phyloP scores from a whole-genome alignment of 768 basidiomycete genomes.

The Macrolepiota dolichaula region DNA sequence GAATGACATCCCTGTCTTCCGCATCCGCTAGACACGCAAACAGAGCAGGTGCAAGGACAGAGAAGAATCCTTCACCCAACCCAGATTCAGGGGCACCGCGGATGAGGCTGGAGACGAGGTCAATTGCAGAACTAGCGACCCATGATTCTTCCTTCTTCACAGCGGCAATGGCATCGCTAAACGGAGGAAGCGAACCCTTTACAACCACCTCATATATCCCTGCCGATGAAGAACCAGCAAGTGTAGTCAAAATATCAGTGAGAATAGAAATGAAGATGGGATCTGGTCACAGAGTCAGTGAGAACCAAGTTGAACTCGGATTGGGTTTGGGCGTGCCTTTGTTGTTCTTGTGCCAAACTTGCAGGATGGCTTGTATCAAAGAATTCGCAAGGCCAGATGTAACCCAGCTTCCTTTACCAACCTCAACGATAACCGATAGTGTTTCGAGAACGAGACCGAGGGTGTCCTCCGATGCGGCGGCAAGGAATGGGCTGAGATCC shows the following conservation, averaged over 20 bases:
- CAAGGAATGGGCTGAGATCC: constrained; percentile 80
- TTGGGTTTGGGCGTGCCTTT: constrained; percentile 50
- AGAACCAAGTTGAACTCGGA: not conserved
- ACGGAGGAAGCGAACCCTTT: constrained; percentile 65
- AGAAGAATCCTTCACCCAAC: constrained; percentile 81
- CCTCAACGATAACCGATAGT: constrained; percentile 71
- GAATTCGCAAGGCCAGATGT: constrained; percentile 61
- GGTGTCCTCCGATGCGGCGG: constrained; percentile 81
- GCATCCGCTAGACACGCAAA: constrained; percentile 66
- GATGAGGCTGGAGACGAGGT: constrained; percentile 72
- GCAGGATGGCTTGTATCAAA: constrained; percentile 63
- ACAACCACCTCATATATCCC: constrained; percentile 73
- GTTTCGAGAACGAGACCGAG: constrained; percentile 87
- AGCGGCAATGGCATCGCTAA: constrained; percentile 62
- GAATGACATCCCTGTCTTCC: constrained; percentile 85
- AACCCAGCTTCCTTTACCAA: constrained; percentile 73
- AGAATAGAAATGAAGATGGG: constrained; percentile 86
- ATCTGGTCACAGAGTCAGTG: constrained; percentile 39
- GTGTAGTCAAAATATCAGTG: constrained; percentile 71
- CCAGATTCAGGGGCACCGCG: constrained; percentile 59
- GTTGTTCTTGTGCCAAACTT: constrained; percentile 84
- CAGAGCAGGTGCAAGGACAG: constrained; percentile 66
- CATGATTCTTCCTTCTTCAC: constrained; percentile 65
- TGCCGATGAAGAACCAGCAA: constrained; percentile 57
- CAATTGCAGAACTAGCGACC: constrained; percentile 78